Conservation (phyloP, 176 grass and related monocot genomes). For the Triticum urartu region DNA sequence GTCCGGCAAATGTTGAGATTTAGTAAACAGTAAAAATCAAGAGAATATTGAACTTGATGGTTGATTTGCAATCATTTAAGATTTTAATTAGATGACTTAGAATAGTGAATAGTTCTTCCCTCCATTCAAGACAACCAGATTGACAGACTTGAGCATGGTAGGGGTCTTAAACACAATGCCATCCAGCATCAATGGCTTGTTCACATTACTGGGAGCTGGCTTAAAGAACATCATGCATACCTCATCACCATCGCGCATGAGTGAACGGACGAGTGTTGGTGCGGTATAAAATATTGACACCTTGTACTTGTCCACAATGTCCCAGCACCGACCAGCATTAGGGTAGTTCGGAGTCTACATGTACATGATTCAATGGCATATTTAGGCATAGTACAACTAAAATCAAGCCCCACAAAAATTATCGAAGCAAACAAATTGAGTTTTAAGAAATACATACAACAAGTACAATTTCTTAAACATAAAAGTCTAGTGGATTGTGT, state of each 20-base stretch:
- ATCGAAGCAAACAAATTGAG: slow-evolving; percentile 4
- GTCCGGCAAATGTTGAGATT: not conserved
- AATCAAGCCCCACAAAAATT: not conserved
- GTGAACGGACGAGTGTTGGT: slow-evolving; percentile 85
- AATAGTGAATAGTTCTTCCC: not conserved
- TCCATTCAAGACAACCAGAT: not conserved
- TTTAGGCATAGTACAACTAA: slow-evolving; percentile 21
- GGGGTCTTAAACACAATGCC: slow-evolving; percentile 1
- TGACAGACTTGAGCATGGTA: slow-evolving; percentile 1
- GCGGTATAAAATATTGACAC: slow-evolving; percentile 97
- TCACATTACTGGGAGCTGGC: not conserved
- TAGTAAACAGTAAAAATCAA: not conserved
- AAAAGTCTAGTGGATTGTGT: not conserved
- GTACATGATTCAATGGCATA: slow-evolving; percentile 27
- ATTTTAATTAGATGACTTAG: not conserved
- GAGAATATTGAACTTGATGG: not conserved
- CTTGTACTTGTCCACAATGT: slow-evolving; percentile 97
- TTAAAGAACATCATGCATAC: slow-evolving; percentile 38
- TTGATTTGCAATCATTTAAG: not conserved
- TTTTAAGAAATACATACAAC: slow-evolving; percentile 13
- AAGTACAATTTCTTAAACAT: not conserved
- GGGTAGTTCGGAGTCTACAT: slow-evolving; percentile 88
- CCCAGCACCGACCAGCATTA: slow-evolving; percentile 85
- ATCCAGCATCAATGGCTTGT: not conserved
- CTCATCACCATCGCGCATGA: slow-evolving; percentile 84